Conservation (phyloP, 2,329 filamentous ascomycete genomes). For the Elsinoe perseae region DNA sequence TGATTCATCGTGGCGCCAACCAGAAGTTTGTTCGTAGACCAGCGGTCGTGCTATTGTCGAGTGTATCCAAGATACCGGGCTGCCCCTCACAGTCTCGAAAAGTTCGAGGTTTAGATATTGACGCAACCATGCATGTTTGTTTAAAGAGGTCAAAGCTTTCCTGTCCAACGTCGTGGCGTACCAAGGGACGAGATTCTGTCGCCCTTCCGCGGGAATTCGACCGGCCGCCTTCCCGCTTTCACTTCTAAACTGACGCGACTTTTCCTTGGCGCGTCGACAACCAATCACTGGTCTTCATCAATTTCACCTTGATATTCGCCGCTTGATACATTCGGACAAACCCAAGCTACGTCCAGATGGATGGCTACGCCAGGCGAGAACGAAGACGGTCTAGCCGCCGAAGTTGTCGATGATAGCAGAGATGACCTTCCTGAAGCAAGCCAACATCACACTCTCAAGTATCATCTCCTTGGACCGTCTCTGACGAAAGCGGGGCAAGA, state of each 20-base stretch:
- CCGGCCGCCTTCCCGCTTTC: neutral
- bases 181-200: neutral
- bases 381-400: neutral
- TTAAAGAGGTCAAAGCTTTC: conserved; percentile 1
- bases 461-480: conserved; percentile 81
- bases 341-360: conserved; percentile 13
- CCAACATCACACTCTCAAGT: conserved; percentile 66
- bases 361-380: conserved; percentile 16
- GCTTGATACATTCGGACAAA: neutral
- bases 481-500: conserved; percentile 92
- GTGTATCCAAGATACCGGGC: neutral
- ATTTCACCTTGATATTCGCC: conserved; percentile 7
- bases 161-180: conserved; percentile 4
- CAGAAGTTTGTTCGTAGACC: neutral
- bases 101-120: conserved; percentile 9
- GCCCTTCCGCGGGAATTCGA: neutral
- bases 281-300: neutral
- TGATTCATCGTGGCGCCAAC: neutral
- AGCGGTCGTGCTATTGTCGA: neutral
- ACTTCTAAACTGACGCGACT: neutral
- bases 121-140: conserved; percentile 13
- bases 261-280: conserved; percentile 3
- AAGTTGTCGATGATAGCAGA: neutral
- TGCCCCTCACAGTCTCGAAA: neutral
- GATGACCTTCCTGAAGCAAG: conserved; percentile 20